Base-by-base conservation (phyloP, 352 stramenopile species). In the Phytophthora tubulina region DNA sequence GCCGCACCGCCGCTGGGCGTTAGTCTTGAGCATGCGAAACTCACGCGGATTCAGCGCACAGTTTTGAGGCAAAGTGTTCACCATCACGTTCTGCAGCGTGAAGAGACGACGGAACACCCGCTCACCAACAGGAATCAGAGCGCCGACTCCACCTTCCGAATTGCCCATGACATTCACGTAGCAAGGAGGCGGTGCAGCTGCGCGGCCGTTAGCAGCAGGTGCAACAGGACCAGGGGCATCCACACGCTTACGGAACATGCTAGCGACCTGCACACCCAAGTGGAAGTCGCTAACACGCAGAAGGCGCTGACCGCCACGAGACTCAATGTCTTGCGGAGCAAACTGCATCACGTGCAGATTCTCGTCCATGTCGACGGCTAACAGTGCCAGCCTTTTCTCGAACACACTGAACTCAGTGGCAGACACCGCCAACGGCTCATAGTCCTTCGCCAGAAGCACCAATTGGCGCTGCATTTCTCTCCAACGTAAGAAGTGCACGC, bases 341-440 rank as follows among this genome's bases (percentile, higher is more conserved):
- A 89, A 97, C 72, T 96, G 88, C 79, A 96, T 84, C 46, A 96
- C 84, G 58, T 97, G 91, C 31, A 97, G 46, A 52, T 97, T 97
- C 55, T 92, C 80, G 45, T 96, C 85, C 76, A 94, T 92, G 56
- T 97, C 91, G 0, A 86, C 77, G 3, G 83, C 88, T 31, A 97
- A 63, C 27, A 97, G 42, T 36, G 88, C 86, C 36, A 97, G 58
- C 17, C 81, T 81, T 39, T 83, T 88, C 63, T 96, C 89, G 36
- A 90, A 92, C 14, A 95, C 53, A 54, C 88, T 94, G 67, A 94
- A 96, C 70, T 96, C 91, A 14, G 88, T 93, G 9, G 89, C 66
- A 3, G 88, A 92, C 3, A 96, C 76, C 6, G 85, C 81, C 14
- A 97, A 70, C 5, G 88, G 88, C 63, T 97, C 89, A 42, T 94